These are phyloP conservation scores for Phanerochaete carnosa DNA, from an alignment of 768 basidiomycete species.

Conservation along the genomic window DNA sequence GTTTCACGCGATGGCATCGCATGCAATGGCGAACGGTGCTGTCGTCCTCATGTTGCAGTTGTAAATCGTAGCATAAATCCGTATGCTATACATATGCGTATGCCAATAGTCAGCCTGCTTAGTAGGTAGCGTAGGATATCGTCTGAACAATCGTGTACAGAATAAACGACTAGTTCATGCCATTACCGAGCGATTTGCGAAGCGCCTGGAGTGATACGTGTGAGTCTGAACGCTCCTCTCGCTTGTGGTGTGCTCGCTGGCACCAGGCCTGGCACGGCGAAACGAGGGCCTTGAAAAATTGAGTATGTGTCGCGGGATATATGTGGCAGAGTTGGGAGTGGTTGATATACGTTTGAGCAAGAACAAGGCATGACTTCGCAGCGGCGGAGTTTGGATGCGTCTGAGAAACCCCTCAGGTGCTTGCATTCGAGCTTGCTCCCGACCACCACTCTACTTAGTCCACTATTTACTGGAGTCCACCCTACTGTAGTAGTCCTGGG, in stretches of 20 bases:
- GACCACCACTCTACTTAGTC: constrained; percentile 48
- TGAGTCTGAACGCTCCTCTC: neutral
- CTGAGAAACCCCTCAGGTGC: constrained; percentile 8
- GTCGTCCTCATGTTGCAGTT: neutral
- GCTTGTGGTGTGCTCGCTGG: neutral
- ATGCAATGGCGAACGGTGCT: neutral
- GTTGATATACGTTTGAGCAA: neutral
- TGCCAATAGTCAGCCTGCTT: constrained; percentile 5
- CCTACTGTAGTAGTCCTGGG: constrained; percentile 55
- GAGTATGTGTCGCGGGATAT: neutral
- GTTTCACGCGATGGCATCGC: neutral
- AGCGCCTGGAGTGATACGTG: neutral
- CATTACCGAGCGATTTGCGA: neutral
- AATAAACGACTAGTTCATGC: constrained; percentile 5
- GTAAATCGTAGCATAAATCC: neutral
- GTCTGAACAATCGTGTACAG: constrained; percentile 3
- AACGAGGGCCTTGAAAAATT: neutral
- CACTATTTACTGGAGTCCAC: constrained; percentile 50
- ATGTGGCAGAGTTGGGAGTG: constrained; percentile 1
- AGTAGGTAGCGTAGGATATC: constrained; percentile 5
- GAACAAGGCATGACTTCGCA: constrained; percentile 22
- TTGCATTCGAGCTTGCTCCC: constrained; percentile 28
- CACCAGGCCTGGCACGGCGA: neutral
- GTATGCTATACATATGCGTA: constrained; percentile 7
- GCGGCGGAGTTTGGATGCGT: constrained; percentile 27